A percentile compares a stretch with the other conserved stretches of the same genome.
Evolutionary conservation across 257 asterid species (phyloP).

Genomic region (Mitragyna speciosa): DNA sequence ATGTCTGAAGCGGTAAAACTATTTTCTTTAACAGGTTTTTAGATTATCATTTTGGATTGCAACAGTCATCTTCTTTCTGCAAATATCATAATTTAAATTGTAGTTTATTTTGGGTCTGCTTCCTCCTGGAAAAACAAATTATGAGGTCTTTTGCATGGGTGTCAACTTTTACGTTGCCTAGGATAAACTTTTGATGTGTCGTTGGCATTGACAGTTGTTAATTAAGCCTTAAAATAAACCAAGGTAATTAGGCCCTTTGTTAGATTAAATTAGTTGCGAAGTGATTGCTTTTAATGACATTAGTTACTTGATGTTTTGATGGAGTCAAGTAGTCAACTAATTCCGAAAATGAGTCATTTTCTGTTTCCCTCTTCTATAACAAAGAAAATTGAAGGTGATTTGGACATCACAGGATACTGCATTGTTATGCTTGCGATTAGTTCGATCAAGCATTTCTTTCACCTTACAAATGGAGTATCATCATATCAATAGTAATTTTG

Average conservation of each 20-base stretch:
- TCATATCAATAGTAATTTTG: background rate
- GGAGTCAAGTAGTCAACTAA: background rate
- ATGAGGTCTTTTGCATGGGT: background rate
- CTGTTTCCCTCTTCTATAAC: background rate
- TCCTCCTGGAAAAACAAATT: background rate
- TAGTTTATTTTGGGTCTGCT: background rate
- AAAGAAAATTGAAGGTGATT: background rate
- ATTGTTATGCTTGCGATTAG: background rate
- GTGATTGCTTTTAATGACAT: background rate
- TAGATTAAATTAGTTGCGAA: background rate
- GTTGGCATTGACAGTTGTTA: background rate
- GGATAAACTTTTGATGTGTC: background rate
- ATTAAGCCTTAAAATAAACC: background rate
- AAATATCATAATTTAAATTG: too few relatives aligned
- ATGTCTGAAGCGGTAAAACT: slow-evolving; percentile 49
- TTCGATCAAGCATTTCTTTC: background rate
- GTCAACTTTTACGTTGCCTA: background rate
- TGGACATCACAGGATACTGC: background rate
- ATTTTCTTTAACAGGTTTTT: background rate
- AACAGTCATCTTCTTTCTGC: background rate
- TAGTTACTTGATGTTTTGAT: background rate
- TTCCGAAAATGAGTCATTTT: background rate
- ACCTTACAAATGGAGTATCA: background rate
- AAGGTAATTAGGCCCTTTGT: background rate
- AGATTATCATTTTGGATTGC: background rate